Evolutionary conservation across 1,284 basidiomycete genomes (phyloP), one percentile per base, ranked within the genome.

Genomic region (Ceratobasidium sp.): DNA sequence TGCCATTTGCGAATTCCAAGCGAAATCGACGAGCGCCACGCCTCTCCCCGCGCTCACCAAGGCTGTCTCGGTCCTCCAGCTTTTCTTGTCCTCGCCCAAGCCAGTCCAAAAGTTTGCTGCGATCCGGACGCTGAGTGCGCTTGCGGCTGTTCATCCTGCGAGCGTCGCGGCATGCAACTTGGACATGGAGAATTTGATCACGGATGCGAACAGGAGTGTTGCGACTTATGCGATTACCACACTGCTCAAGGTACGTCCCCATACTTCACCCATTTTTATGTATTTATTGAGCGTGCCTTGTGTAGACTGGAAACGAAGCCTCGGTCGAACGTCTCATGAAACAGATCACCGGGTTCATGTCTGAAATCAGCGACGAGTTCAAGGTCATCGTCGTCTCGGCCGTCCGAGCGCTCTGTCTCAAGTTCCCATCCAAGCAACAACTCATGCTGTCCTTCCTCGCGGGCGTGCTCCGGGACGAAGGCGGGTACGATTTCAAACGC

Each of bases 361-460:
- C 92, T 75, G 97, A 99, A 81, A 99, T 99, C 82, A 96, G 94
- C 76, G 97, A 99, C 81, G 97, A 99, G 82, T 99, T 99, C 88
- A 99, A 99, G 85, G 95, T 99, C 79, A 97, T 99, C 81, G 97
- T 99, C 70, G 96, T 99, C 75, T 95, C 98, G 76, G 97, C 97
- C 63, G 97, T 99, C 79, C 93, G 97, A 72, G 95, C 96, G 18
- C 88, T 99, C 54, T 98, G 96, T 82, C 89, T 99, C 83, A 99
- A 99, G 82, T 99, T 99, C 86, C 97, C 97, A 0, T 83, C 90
- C 59, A 99, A 99, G 84, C 95, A 99, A 81, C 91, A 89, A 21
- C 89, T 93, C 69, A 96, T 97, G 95, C 88, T 98, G 70, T 87
- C 91, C 2, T 98, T 98, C 89, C 86, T 98, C 40, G 95, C 94